Base-by-base conservation (phyloP, 768 basidiomycete species). In the Pisolithus tinctorius region DNA sequence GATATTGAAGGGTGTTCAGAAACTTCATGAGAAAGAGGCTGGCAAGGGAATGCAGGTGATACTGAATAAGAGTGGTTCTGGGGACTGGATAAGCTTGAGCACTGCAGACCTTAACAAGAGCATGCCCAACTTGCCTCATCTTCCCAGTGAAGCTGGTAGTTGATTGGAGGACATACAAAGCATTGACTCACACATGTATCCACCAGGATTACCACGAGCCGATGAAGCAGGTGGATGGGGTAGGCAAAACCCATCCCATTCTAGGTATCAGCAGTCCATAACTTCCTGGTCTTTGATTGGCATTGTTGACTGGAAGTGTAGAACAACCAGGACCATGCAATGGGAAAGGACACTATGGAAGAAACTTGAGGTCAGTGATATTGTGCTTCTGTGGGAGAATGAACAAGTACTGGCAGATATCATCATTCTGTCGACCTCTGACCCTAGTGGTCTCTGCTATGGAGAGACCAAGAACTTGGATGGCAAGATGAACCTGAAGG, bases 321-420 rank as follows among this genome's bases (percentile, higher is more conserved):
- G 79, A 36, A 70, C 79, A 2, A 73, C 73, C 3, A 92, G 92
- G 0, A 79, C 83, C 4, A 84, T 90, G 2, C 75, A 77, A 26
- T 98, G 95, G 95, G 93, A 97, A 63, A 75, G 95, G 50, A 98
- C 95, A 13, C 72, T 98, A 1, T 98, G 95, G 95, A 97, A 98
- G 76, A 97, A 98, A 74, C 76, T 98, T 40, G 93, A 96, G 63
- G 93, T 97, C 10, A 95, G 95, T n/a, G 95, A 98, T 63, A 70
- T 97, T 17, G 90, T 98, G 29, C 72, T 97, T 7, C 74, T 98
- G 31, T 74, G 86, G 52, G 93, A 97, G 57, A 88, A 97, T 67
- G 95, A 97, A 46, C 95, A 96, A 69, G 87, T 98, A 11, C 95
- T 95, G 0, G 95, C 95, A 7, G 95, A 99, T 62, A 86, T 98